Base-by-base conservation (phyloP, 192 early-diverging fungal species). In the Coemansia sp. region DNA sequence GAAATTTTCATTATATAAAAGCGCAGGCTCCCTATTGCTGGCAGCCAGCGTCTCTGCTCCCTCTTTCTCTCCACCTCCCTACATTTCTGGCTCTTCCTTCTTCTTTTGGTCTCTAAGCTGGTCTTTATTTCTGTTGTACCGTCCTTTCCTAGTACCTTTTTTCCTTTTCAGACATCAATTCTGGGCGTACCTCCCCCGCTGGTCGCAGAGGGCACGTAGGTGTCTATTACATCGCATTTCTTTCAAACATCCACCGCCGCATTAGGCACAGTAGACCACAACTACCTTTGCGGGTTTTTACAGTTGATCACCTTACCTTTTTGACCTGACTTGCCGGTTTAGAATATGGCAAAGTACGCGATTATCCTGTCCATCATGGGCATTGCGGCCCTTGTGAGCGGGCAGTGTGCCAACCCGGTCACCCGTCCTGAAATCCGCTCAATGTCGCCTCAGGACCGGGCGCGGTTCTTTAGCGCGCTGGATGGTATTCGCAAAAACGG, bases 361-460 rank as follows among this genome's bases (percentile, higher is more conserved):
- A 14, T 78, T 6, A 12, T 78, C 12, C 29, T 68, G 58, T 58
- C 62, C 14, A 53, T 54, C 6, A 38, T 70, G 58, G 65, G 61
- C 50, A 46, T 78, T 22, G 62, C 58, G 9, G 44, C 56, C 24
- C 49, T 67, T 21, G 75, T 44, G 19, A 68, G 54, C 27, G 56
- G 45, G 32, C 75, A 78, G 58, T 80, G 77, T 47, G 48, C 46
- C 5, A 73, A 65, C 10, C 77, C 77, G 6, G 42, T 44, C 19
- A 40, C 44, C 2, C 76, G 81, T 9, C 71, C 69, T 1, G 81
- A 82, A 42, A 82, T 82, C 22, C 75, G 81, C 45, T 72, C 72
- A 22, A 47, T 80, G 60, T 71, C 77, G 19, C 58, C 67, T 32
- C 50, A 79, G 12, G 69, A 82, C 58, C 81, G 81, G 16, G 52